These are phyloP conservation scores for Rossbeevera mucosa DNA, from an alignment of 768 basidiomycete species.

Conservation along the genomic window DNA sequence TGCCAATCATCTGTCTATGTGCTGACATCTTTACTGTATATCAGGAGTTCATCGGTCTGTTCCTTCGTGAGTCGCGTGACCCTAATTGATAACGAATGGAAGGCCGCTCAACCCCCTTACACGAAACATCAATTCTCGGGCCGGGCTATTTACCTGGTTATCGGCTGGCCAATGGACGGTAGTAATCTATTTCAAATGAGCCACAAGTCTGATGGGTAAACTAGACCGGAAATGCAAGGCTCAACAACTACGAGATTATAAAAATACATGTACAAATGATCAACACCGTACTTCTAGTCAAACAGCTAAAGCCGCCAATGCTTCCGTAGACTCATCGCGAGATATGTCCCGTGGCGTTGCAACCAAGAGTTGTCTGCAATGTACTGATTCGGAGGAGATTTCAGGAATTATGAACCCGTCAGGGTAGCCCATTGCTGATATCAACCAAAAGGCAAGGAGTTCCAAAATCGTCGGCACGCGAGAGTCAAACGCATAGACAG, in stretches of 20 bases:
- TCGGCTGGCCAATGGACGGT: neutral
- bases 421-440: slow-evolving; percentile 44
- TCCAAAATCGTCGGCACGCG: slow-evolving; percentile 47
- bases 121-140: neutral
- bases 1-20: neutral
- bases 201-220: neutral
- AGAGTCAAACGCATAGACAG: slow-evolving; percentile 39
- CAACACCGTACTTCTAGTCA: slow-evolving; percentile 6
- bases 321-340: slow-evolving; percentile 15
- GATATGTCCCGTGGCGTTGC: slow-evolving; percentile 27
- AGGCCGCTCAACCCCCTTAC: neutral
- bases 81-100: neutral
- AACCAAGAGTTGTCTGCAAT: slow-evolving; percentile 22
- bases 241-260: neutral
- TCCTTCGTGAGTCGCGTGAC: neutral
- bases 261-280: neutral
- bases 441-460: slow-evolving; percentile 51
- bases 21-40: neutral
- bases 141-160: neutral
- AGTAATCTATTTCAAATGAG: neutral
- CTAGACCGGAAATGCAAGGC: neutral
- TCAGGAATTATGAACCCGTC: slow-evolving; percentile 30
- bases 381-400: slow-evolving; percentile 14
- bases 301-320: slow-evolving; percentile 13
- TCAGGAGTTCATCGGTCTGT: neutral